Percentiles rank a stretch among this genome's conserved stretches.
Evolutionary conservation across 2,329 filamentous ascomycete species (phyloP).

Genomic region (Stachybotrys chlorohalonatus): DNA sequence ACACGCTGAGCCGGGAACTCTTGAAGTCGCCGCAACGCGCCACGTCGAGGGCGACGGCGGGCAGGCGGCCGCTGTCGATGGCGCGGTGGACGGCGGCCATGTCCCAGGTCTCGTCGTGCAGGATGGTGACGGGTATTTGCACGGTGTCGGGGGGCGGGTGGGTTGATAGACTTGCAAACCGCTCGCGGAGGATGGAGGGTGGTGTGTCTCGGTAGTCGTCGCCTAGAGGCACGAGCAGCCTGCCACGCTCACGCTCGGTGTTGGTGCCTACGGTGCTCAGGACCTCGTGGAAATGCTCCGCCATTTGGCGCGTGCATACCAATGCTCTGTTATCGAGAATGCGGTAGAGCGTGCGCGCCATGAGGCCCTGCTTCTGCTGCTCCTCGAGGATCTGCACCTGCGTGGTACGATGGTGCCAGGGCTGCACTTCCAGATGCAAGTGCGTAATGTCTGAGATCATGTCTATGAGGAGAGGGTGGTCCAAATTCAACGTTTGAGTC

Average conservation of each 20-base stretch:
- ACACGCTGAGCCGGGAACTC: conserved; percentile 27
- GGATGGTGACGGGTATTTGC: conserved; percentile 23
- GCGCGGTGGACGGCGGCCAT: conserved; percentile 13
- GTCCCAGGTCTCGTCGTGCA: conserved; percentile 16
- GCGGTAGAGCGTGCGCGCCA: conserved; percentile 25
- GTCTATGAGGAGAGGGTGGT: conserved; percentile 31
- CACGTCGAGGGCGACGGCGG: conserved; percentile 23
- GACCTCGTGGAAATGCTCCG: conserved; percentile 28
- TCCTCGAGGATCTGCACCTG: conserved; percentile 25
- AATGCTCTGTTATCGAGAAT: conserved; percentile 20
- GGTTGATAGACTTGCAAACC: conserved; percentile 23
- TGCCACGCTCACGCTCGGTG: conserved; percentile 24
- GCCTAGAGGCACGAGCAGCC: conserved; percentile 21
- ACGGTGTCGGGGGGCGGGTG: conserved; percentile 20
- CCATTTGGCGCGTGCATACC: conserved; percentile 28
- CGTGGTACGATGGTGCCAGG: conserved; percentile 23
- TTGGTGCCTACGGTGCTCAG: conserved; percentile 25
- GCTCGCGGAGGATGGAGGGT: conserved; percentile 9
- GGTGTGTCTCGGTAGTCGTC: conserved; percentile 5
- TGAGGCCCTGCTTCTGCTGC: conserved; percentile 17
- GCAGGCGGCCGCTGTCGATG: conserved; percentile 17
- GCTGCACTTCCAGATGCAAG: conserved; percentile 17
- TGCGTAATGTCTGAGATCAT: conserved; percentile 32
- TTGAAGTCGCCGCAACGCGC: conserved; percentile 21
- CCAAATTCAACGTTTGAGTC: conserved; percentile 27